Evolutionary conservation across 805 yeast species (phyloP).

Genomic region (Kazachstania viticola): DNA sequence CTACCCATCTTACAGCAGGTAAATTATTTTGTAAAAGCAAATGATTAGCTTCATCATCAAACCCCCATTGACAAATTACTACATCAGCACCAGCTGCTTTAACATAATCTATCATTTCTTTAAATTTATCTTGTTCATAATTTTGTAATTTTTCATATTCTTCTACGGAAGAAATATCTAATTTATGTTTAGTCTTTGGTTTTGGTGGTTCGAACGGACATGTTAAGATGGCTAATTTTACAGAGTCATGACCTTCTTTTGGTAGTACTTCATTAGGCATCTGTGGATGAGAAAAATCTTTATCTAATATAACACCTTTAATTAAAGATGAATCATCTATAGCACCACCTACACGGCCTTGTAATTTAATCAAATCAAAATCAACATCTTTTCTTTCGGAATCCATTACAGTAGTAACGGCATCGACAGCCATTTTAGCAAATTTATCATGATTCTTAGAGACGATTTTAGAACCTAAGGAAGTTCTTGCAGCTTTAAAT

Average conservation of each 20-base stretch:
- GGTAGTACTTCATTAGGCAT: constrained; percentile 67
- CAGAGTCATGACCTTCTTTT: constrained; percentile 37
- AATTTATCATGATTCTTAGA: constrained; percentile 88
- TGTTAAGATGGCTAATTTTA: constrained; percentile 86
- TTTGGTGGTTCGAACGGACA: constrained; percentile 99
- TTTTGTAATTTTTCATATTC: constrained; percentile 85
- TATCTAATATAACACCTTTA: constrained; percentile 87
- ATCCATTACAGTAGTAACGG: constrained; percentile 87
- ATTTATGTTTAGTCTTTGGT: constrained; percentile 96
- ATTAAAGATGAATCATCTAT: constrained; percentile 75
- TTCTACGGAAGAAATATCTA: constrained; percentile 86
- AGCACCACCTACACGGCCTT: constrained; percentile 92
- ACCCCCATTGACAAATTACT: constrained; percentile 99
- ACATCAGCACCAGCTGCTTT: constrained; percentile 89
- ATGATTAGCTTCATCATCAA: constrained; percentile 97
- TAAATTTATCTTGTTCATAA: constrained; percentile 84
- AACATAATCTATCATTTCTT: constrained; percentile 78
- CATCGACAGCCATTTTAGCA: constrained; percentile 95
- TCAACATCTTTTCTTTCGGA: constrained; percentile 89
- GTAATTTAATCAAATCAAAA: constrained; percentile 89
- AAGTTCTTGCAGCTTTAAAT: constrained; percentile 86
- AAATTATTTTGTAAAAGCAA: constrained; percentile 73
- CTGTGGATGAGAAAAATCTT: constrained; percentile 96
- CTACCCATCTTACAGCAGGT: constrained; percentile 98
- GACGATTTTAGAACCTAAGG: constrained; percentile 90